Conservation (phyloP, 2,329 filamentous ascomycete genomes). For the Fusarium piperis region DNA sequence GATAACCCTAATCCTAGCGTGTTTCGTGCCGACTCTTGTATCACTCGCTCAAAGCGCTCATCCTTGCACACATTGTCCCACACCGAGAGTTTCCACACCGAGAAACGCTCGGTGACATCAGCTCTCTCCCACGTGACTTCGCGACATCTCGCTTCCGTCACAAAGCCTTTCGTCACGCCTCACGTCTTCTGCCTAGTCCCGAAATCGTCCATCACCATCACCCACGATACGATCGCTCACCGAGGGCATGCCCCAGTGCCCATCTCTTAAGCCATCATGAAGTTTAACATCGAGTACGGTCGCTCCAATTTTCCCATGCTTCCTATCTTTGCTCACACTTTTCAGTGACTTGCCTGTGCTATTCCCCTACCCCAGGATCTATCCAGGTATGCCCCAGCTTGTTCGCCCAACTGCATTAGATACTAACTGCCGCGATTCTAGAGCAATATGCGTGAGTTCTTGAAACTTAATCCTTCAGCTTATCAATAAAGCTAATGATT, state of each 20-base stretch:
- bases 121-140: slow-evolving; percentile 43
- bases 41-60: background rate
- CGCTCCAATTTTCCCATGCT: background rate
- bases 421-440: slow-evolving; percentile 26
- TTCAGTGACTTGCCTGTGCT: slow-evolving; percentile 64
- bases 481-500: slow-evolving; percentile 1
- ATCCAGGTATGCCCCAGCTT: slow-evolving; percentile 56
- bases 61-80: background rate
- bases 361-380: slow-evolving; percentile 68
- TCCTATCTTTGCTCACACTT: slow-evolving; percentile 29
- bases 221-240: slow-evolving; percentile 9
- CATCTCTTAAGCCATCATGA: slow-evolving; percentile 51
- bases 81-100: slow-evolving; percentile 8
- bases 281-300: slow-evolving; percentile 62
- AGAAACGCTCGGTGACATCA: slow-evolving; percentile 19
- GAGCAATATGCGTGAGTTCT: slow-evolving; percentile 65
- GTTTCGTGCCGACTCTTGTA: background rate
- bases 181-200: slow-evolving; percentile 23
- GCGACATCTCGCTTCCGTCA: slow-evolving; percentile 39
- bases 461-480: background rate
- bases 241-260: slow-evolving; percentile 29
- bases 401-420: background rate
- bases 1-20: background rate
- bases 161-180: slow-evolving; percentile 38
- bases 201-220: slow-evolving; percentile 9